Base-by-base conservation (phyloP, 495 filamentous ascomycete species). In the Penicillium desertorum region DNA sequence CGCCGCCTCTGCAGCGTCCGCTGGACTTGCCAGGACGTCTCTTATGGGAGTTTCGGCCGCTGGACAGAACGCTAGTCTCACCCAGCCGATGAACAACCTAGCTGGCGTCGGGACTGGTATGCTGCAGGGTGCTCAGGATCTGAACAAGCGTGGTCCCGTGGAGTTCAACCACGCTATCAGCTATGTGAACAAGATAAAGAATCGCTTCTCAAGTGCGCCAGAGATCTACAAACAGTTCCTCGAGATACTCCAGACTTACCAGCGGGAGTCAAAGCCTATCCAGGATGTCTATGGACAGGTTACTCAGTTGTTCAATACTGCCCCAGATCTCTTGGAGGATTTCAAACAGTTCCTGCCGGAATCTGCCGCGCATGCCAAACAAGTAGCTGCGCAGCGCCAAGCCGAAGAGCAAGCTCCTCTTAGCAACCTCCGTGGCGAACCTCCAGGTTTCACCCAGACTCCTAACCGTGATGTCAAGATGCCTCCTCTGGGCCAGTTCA, bases 171-270 rank as follows among this genome's bases (percentile, higher is more conserved):
- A 99, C 76, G 95, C 95, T 0, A 99, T 99, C 58, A 97, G 92
- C 68, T 99, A 99, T 67, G 95, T 99, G 45, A 99, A 99, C 69
- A 99, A 99, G 75, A 99, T 99, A 53, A 99, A 99, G 94, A 99
- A 97, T 68, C 94, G 95, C 41, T 99, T 97, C 70, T 84, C 94
- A 45, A 84, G 87, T 61, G 90, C 94, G 57, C 95, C 95, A 8
- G 95, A 99, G 66, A 98, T 98, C 53, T 99, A 99, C 78, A 99
- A 99, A 66, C 91, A 98, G 65, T 99, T 99, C 68, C 83, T 99
- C 8, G 95, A 99, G 69, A 99, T 99, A 27, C 76, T 99, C 43
- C 95, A 99, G 71, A 99, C 95, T 1, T 99, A 99, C 67, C 95
- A 99, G 71, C 84, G 95, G 51, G 95, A 99, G 64, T 95, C 92